Evolutionary conservation across 1,284 basidiomycete species (phyloP).

Genomic region (Cryptococcus sp.): DNA sequence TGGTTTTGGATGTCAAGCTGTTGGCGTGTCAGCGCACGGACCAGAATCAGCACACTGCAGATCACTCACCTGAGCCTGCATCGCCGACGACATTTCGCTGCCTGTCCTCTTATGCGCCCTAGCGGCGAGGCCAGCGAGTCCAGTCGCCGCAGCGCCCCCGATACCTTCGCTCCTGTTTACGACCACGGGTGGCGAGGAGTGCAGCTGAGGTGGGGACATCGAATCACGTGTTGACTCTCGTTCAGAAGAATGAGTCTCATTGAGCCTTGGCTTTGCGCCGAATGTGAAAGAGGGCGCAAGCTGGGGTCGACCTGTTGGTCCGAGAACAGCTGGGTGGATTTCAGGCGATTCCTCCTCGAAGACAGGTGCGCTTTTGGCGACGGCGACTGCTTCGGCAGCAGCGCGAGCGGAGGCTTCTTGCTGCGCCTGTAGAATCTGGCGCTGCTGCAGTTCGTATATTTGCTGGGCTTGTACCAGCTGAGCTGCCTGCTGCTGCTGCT

Average conservation of each 20-base stretch:
- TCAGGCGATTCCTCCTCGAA: constrained; percentile 51
- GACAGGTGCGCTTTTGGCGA: constrained; percentile 38
- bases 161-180: constrained; percentile 44
- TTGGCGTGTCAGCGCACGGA: constrained; percentile 10
- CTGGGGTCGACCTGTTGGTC: constrained; percentile 81
- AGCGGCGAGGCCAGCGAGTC: constrained; percentile 51
- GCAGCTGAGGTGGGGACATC: constrained; percentile 22
- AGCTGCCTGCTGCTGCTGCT: constrained; percentile 48
- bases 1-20: constrained; percentile 86
- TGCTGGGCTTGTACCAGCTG: constrained; percentile 46
- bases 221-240: constrained; percentile 8
- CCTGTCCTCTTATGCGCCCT: constrained; percentile 57
- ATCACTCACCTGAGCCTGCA: constrained; percentile 78
- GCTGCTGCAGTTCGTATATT: constrained; percentile 19
- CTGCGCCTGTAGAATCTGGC: constrained; percentile 25
- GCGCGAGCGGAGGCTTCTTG: constrained; percentile 25
- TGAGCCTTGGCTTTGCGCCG: constrained; percentile 61
- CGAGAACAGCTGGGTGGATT: constrained; percentile 50
- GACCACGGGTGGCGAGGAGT: constrained; percentile 21
- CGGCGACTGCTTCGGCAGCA: constrained; percentile 15
- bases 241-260: constrained; percentile 13
- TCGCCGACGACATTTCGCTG: constrained; percentile 66
- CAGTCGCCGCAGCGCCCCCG: constrained; percentile 45
- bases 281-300: constrained; percentile 87
- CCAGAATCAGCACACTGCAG: background rate